Evolutionary conservation across 1,284 basidiomycete species (phyloP).

Genomic region (Tilletia setariae): DNA sequence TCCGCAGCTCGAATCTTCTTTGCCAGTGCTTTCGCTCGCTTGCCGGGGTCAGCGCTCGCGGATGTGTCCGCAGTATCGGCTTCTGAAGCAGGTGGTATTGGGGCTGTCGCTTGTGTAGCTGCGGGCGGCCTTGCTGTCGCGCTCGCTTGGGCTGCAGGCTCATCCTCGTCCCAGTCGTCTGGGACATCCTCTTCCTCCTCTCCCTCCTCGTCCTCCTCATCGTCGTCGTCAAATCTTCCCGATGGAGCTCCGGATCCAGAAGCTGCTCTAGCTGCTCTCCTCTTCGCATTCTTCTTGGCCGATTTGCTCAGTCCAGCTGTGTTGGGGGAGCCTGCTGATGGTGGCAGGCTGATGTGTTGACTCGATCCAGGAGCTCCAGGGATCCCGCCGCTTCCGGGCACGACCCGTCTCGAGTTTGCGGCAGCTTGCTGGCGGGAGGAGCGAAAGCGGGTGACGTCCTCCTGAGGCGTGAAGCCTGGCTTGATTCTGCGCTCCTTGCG

Average conservation of each 20-base stretch:
- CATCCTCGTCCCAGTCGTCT: conserved; percentile 24
- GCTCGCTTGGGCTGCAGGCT: neutral
- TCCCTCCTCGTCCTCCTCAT: conserved; percentile 62
- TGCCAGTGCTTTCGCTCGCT: conserved; percentile 6
- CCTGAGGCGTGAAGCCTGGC: conserved; percentile 89
- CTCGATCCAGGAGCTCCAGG: conserved; percentile 16
- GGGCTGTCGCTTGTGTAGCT: no score
- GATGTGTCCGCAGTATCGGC: neutral
- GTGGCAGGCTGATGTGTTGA: conserved; percentile 15
- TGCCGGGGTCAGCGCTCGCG: conserved; percentile 15
- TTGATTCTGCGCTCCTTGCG: conserved; percentile 86
- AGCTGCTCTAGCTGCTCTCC: conserved; percentile 43
- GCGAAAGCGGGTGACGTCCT: conserved; percentile 81
- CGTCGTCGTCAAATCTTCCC: conserved; percentile 59
- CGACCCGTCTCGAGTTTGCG: conserved; percentile 58
- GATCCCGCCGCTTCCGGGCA: conserved; percentile 56
- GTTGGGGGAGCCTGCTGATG: neutral
- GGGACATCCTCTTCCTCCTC: conserved; percentile 26
- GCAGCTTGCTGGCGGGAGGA: conserved; percentile 70
- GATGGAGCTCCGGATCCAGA: conserved; percentile 45
- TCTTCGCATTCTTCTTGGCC: conserved; percentile 72
- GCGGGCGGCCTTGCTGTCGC: neutral
- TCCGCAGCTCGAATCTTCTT: conserved; percentile 21
- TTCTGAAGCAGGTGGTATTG: neutral
- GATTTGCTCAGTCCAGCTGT: conserved; percentile 56